Base-by-base conservation (phyloP, 108 stramenopile genomes). In the Craspedostauros australis region DNA sequence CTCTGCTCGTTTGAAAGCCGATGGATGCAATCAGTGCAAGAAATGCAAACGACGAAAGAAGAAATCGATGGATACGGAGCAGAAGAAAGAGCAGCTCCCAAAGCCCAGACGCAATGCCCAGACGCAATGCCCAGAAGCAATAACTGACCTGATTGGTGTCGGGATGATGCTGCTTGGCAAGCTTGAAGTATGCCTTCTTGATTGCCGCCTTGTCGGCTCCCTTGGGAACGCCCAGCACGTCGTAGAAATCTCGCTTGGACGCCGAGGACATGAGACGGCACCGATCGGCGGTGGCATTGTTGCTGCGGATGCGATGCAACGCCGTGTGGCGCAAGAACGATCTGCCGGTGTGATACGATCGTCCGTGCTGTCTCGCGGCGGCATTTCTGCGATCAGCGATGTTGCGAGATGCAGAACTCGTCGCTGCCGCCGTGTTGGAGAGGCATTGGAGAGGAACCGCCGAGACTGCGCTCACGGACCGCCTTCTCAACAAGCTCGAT, bases 111-210 rank as follows among this genome's bases (percentile, higher is more conserved):
- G 5, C 26, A 48, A 27, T 48, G 9, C 25, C 6, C 47, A 6
- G 5, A 22, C 47, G 20, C 46, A 30, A 48, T 28, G 26, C 23
- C 12, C 3, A n/a, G 4, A 26, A 50, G 29, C 8, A 62, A 69
- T 14, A 55, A 50, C 78, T 62, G 68, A 71, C 90, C 73, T 80
- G 66, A 64, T 94, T 95, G 12, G 90, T 76, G 65, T 98, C 97
- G 9, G 97, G 97, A 74, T 98, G 97, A 57, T 95, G 81, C 67
- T 95, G 62, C 65, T 98, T 98, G 18, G 97, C 97, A 39, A 95
- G 66, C 62, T 94, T 79, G 58, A 91, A 90, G 58, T 95, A 98
- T 0, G 85, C 88, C 79, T 74, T 95, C 86, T 75, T 88, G 42
- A 93, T 88, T 45, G 76, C 82, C 16, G 53, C 88, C 72, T 95